Evolutionary conservation across 1,284 basidiomycete species (phyloP), one percentile per base, ranked within the genome.

Genomic region (Phylloboletellus chloephorus): DNA sequence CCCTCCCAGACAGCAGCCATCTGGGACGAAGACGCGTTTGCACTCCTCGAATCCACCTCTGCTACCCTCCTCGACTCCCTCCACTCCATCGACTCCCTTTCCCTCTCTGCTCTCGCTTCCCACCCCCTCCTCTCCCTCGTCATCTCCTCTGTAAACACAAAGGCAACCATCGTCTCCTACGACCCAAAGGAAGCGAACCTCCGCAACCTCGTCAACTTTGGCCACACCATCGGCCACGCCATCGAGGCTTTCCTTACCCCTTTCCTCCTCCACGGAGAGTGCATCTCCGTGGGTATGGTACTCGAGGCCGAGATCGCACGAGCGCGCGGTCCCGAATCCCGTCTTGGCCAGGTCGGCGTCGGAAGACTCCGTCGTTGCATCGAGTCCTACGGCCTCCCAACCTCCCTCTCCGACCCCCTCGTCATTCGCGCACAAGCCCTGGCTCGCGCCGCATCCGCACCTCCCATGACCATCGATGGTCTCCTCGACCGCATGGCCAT

Each of bases 121-220:
- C 74, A 88, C 8, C 79, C 94, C 7, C 79, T 94, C 13, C 79
- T 94, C 16, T 80, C 78, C 19, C 81, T 94, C 55, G 91, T 95
- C 54, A 76, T 82, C 15, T 89, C 86, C 3, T 93, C 89, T 13
- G 90, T 91, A 65, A 81, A 79, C 43, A 92, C 95, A 49, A 96
- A 97, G 67, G 80, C 93, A 0, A 87, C 94, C 66, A 96, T 97
- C 55, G 93, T 97, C 50, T 93, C 92, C 23, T 78, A 91, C 54
- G 93, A 97, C 67, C 90, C 93, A 66, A 88, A 86, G 57, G 94
- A 97, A 68, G 92, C 92, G 0, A 89, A 94, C 29, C 75, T 97
- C 28, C 87, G 93, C 49, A 96, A 96, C 69, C 82, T 97, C 36
- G 93, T 97, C 69, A 97, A 97, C 67, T 97, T 96, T 58, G 94